A percentile compares a stretch with the other conserved stretches of the same genome.
phyloP scores from a whole-genome alignment of 1,284 basidiomycete species.

The Malassezia psittaci region DNA sequence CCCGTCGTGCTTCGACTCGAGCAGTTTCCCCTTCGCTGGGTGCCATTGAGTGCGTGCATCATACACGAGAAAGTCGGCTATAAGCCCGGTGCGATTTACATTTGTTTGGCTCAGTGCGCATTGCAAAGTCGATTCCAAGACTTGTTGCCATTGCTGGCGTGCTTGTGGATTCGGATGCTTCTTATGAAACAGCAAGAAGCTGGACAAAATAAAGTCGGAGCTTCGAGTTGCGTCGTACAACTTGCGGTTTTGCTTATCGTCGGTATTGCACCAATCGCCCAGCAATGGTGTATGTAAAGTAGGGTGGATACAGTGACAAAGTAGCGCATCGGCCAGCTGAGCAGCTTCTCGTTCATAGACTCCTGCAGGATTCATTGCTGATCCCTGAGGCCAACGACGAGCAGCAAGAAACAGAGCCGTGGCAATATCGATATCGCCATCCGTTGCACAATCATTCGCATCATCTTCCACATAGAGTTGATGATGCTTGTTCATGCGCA shows the following conservation, averaged over 20 bases:
- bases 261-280: slow-evolving; percentile 36
- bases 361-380: slow-evolving; percentile 16
- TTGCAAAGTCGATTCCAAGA: slow-evolving; percentile 24
- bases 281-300: slow-evolving; percentile 26
- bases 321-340: slow-evolving; percentile 17
- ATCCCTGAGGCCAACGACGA: slow-evolving; percentile 22
- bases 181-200: slow-evolving; percentile 26
- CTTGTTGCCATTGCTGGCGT: slow-evolving; percentile 24
- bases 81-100: slow-evolving; percentile 17
- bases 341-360: slow-evolving; percentile 25
- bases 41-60: slow-evolving; percentile 19
- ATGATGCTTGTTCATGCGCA: slow-evolving; percentile 18
- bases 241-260: slow-evolving; percentile 16
- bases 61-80: slow-evolving; percentile 32
- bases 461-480: slow-evolving; percentile 29
- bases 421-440: slow-evolving; percentile 41
- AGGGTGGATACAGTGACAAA: slow-evolving; percentile 27
- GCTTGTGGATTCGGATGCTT: slow-evolving; percentile 19
- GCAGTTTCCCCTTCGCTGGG: slow-evolving; percentile 21
- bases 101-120: slow-evolving; percentile 15
- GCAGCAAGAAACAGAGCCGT: slow-evolving; percentile 28
- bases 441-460: slow-evolving; percentile 29
- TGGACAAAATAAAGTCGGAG: slow-evolving; percentile 33
- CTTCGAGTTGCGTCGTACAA: slow-evolving; percentile 33
- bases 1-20: slow-evolving; percentile 35